A percentile compares a stretch with the other conserved stretches of the same genome.
phyloP scores from a whole-genome alignment of 345 rosid species.

The Camelina neglecta region DNA sequence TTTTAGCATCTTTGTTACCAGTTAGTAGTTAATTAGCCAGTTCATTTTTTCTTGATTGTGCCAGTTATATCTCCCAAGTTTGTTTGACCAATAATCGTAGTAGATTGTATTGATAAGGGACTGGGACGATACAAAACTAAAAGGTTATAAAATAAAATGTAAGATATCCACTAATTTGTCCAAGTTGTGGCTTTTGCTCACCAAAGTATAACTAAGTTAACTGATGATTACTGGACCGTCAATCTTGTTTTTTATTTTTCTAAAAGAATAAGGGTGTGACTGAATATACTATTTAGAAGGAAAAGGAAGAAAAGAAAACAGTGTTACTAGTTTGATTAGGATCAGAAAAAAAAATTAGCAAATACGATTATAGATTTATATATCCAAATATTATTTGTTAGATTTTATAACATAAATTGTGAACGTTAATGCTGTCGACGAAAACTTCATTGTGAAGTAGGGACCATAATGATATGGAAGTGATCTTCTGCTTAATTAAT shows the following conservation, averaged over 20 bases:
- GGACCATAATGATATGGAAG: constrained; percentile 49
- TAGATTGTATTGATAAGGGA: background rate
- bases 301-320: background rate
- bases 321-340: background rate
- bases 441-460: constrained; percentile 36
- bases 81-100: background rate
- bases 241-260: background rate
- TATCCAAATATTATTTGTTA: background rate
- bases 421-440: constrained; percentile 34
- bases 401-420: constrained; percentile 12
- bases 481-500: constrained; percentile 38
- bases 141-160: background rate
- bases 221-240: background rate
- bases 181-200: background rate
- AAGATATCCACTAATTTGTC: background rate
- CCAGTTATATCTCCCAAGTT: background rate
- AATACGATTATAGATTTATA: background rate
- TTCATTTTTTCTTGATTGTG: background rate
- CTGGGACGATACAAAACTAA: background rate
- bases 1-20: background rate
- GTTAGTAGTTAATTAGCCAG: background rate
- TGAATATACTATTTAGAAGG: too few relatives aligned
- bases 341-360: background rate
- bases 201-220: background rate
- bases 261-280: too few relatives aligned